phyloP scores from a whole-genome alignment of 306 rosid species.

The Cyamopsis tetragonoloba region DNA sequence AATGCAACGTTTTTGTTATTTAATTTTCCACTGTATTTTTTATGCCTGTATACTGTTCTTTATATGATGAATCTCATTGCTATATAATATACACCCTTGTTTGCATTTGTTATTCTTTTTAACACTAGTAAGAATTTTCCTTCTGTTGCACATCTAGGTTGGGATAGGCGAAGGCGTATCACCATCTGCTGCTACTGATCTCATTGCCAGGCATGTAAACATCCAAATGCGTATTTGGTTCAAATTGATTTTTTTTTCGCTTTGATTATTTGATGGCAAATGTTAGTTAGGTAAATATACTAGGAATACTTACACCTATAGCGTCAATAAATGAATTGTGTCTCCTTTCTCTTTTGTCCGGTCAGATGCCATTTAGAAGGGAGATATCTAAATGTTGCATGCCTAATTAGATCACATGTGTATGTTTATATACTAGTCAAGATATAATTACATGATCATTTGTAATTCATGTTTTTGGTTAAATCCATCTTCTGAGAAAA shows the following conservation, averaged over 20 bases:
- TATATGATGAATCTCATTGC: neutral
- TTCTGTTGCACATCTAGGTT: constrained; percentile 54
- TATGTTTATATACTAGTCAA: too few species aligned
- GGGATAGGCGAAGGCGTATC: constrained; percentile 99
- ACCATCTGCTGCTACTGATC: constrained; percentile 98
- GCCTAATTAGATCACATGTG: too few species aligned
- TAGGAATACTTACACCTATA: too few species aligned
- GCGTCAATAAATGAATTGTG: too few species aligned
- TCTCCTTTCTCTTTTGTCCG: too few species aligned
- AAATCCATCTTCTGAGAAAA: constrained; percentile 5
- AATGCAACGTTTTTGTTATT: constrained; percentile 18
- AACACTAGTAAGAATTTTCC: constrained; percentile 19
- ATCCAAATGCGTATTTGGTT: constrained; percentile 21
- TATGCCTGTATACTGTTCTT: neutral
- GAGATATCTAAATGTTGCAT: too few species aligned
- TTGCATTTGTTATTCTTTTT: constrained; percentile 19
- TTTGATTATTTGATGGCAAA: constrained; percentile 8
- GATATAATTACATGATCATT: too few species aligned
- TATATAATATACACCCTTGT: neutral
- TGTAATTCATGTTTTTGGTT: constrained; percentile 14
- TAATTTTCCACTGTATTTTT: constrained; percentile 4
- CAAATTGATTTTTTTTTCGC: neutral
- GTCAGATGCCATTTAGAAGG: too few species aligned
- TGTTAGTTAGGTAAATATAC: too few species aligned
- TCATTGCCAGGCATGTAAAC: constrained; percentile 92